These are phyloP conservation scores for Lachancea quebecensis DNA, from an alignment of 805 yeast genomes.

Conservation along the genomic window DNA sequence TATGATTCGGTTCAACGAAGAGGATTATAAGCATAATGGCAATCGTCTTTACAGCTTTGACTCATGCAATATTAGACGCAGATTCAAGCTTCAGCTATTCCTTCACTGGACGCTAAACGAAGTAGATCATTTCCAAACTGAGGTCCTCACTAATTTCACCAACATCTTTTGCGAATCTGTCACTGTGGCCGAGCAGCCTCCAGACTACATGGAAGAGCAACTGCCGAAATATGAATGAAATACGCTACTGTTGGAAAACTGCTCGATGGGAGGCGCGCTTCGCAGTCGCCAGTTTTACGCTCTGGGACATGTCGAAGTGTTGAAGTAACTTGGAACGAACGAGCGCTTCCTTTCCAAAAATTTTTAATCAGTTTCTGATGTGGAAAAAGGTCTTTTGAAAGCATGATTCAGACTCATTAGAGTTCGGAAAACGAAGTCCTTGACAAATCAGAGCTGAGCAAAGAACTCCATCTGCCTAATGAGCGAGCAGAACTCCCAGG, in stretches of 20 bases:
- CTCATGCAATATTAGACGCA: conserved; percentile 25
- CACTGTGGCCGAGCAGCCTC: conserved; percentile 3
- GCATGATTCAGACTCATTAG: not conserved
- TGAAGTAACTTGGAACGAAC: conserved; percentile 3
- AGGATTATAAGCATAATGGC: conserved; percentile 30
- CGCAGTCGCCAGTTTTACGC: too few species aligned
- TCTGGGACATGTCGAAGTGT: not conserved
- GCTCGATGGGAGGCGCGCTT: too few species aligned
- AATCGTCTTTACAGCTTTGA: conserved; percentile 28
- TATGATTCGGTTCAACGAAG: conserved; percentile 24
- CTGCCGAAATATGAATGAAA: conserved; percentile 4
- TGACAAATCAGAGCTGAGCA: too few species aligned
- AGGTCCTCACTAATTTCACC: conserved; percentile 16
- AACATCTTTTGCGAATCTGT: conserved; percentile 6
- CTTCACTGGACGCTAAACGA: conserved; percentile 25
- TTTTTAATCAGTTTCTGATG: not conserved
- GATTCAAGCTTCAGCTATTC: conserved; percentile 24
- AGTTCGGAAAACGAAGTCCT: too few species aligned
- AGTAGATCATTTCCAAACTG: conserved; percentile 15
- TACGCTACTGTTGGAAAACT: not conserved
- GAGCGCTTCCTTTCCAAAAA: not conserved
- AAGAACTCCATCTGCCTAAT: not conserved
- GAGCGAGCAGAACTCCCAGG: not conserved
- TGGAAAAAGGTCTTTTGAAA: not conserved
- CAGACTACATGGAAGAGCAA: conserved; percentile 4